Conservation (phyloP, 495 filamentous ascomycete genomes). For the Annulohypoxylon nitens region DNA sequence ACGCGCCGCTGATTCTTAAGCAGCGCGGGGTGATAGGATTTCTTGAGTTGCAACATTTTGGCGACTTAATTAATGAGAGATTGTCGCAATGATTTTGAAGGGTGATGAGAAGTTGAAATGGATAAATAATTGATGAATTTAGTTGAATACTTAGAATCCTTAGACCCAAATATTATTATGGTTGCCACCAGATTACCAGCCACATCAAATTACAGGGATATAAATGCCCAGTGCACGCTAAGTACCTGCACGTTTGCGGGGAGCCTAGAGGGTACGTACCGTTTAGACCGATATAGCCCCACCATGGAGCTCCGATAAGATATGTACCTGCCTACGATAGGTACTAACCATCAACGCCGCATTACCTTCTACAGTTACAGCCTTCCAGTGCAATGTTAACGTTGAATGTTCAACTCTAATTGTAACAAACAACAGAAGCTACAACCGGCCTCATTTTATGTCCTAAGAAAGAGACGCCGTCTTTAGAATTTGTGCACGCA, state of each 20-base stretch:
- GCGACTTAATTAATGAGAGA: slow-evolving; percentile 42
- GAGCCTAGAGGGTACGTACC: slow-evolving; percentile 14
- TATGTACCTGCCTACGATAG: not conserved
- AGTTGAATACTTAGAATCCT: not conserved
- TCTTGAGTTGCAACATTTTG: slow-evolving; percentile 96
- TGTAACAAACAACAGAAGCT: slow-evolving; percentile 4
- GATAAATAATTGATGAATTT: slow-evolving; percentile 2
- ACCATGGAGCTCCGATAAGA: slow-evolving; percentile 25
- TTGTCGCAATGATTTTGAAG: slow-evolving; percentile 18
- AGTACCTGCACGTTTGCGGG: not conserved
- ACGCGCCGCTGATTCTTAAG: slow-evolving; percentile 86
- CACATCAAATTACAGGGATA: not conserved
- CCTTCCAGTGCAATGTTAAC: not conserved
- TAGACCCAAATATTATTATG: slow-evolving; percentile 6
- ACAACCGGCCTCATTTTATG: not conserved
- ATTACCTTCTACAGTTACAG: not conserved
- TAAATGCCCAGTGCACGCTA: not conserved
- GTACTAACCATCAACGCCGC: not conserved
- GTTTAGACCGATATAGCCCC: not conserved
- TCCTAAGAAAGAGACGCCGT: not conserved
- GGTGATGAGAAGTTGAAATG: slow-evolving; percentile 21
- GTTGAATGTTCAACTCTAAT: not conserved
- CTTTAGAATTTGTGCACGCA: not conserved
- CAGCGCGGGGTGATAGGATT: slow-evolving; percentile 93
- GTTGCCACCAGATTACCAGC: slow-evolving; percentile 20